Base-by-base conservation (phyloP, 192 early-diverging fungal genomes). In the Linnemannia zychae region DNA sequence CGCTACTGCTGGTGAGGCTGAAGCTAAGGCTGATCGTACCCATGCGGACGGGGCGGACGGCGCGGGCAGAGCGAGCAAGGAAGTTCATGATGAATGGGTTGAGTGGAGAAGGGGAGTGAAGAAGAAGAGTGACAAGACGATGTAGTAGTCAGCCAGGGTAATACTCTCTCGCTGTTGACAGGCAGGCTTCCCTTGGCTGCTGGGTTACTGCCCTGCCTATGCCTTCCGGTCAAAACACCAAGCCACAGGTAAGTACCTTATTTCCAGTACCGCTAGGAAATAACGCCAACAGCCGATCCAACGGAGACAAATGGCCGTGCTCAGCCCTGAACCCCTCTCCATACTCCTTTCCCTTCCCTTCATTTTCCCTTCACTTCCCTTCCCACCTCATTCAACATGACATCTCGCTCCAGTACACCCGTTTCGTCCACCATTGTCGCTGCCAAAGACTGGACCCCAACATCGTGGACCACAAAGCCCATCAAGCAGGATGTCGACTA, bases 401-500 rank as follows among this genome's bases (percentile, higher is more conserved):
- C 69, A 15, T 75, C 75, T 34, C 77, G 69, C 20, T 57, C 77
- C 36, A 46, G 34, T 33, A 47, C 52, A 18, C 77, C 83, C 12
- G 28, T 40, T 7, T 77, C 75, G 48, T 15, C 72, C 40, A 73
- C 60, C 37, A 69, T 79, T 70, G 76, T 76, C 46, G 71, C 76
- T 34, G 87, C 78, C 74, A 75, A 82, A 38, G 81, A 72, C 70
- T 96, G 95, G 95, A 84, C 93, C 7, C 94, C 93, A 2, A 88
- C 90, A 47, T 93, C 92, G 72, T 96, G 95, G 95, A 90, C 90
- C 73, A 80, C 89, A 76, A 95, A 93, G 89, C 93, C 95, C 71
- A 93, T 95, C 77, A 91, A 90, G 71, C 98, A 99, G 87, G 96
- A 97, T 72, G 98, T 99, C 28, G 88, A 90, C 57, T 99, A 98